These are phyloP conservation scores for Diaporthe sp. DNA, from an alignment of 2,329 filamentous ascomycete genomes.

Conservation along the genomic window DNA sequence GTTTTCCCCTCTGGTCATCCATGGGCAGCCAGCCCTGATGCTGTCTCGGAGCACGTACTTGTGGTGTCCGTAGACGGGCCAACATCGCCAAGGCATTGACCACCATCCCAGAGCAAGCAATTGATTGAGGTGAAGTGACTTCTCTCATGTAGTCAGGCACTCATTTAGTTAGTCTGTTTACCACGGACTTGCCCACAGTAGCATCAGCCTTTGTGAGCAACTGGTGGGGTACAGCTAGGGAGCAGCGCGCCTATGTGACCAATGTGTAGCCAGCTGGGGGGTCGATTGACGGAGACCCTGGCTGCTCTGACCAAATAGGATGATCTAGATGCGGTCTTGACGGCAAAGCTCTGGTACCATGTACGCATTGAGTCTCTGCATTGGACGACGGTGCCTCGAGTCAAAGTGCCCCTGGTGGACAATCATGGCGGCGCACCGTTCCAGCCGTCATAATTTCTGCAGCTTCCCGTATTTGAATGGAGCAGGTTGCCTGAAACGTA, in stretches of 20 bases:
- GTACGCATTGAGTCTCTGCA: slow-evolving; percentile 39
- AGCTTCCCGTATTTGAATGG: slow-evolving; percentile 51
- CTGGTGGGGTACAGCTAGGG: slow-evolving; percentile 36
- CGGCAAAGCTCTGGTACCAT: slow-evolving; percentile 18
- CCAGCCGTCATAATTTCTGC: slow-evolving; percentile 54
- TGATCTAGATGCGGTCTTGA: slow-evolving; percentile 18
- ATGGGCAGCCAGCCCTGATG: not conserved
- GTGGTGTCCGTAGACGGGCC: slow-evolving; percentile 6
- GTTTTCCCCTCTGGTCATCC: slow-evolving; percentile 1
- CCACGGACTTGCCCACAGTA: slow-evolving; percentile 1
- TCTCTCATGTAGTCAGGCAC: not conserved
- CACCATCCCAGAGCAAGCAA: not conserved
- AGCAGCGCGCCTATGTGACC: slow-evolving; percentile 25
- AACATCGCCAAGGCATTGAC: slow-evolving; percentile 4
- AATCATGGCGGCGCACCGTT: slow-evolving; percentile 48
- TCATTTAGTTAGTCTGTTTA: not conserved
- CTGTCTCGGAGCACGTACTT: not conserved
- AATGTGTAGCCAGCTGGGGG: slow-evolving; percentile 25
- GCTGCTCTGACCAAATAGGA: slow-evolving; percentile 20
- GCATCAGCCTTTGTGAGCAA: slow-evolving; percentile 30
- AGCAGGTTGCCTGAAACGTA: slow-evolving; percentile 44
- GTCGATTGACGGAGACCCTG: slow-evolving; percentile 17
- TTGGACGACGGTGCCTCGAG: slow-evolving; percentile 53
- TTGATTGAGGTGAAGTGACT: not conserved
- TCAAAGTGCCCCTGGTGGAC: slow-evolving; percentile 51